These are phyloP conservation scores for Aspergillus unguis DNA, from an alignment of 2,329 filamentous ascomycete species.

Conservation along the genomic window DNA sequence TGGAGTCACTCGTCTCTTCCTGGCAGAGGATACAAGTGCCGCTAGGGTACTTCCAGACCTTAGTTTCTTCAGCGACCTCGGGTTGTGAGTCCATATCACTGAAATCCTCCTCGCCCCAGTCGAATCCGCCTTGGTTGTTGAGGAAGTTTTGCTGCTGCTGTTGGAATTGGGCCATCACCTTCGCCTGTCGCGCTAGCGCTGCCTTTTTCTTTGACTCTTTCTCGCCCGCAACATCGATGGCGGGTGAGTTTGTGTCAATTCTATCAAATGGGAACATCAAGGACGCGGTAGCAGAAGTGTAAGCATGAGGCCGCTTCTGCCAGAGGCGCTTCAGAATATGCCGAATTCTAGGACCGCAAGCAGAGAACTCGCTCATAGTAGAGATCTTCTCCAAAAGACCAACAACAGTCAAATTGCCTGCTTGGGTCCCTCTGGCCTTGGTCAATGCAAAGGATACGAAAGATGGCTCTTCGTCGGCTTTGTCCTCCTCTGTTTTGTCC, in stretches of 20 bases:
- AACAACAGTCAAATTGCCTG: slow-evolving; percentile 48
- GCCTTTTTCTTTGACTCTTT: slow-evolving; percentile 84
- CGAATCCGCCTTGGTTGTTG: slow-evolving; percentile 78
- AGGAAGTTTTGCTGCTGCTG: slow-evolving; percentile 95
- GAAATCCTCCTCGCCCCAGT: slow-evolving; percentile 83
- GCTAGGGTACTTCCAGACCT: slow-evolving; percentile 83
- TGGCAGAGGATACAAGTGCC: slow-evolving; percentile 96
- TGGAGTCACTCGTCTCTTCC: slow-evolving; percentile 86
- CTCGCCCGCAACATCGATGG: slow-evolving; percentile 56
- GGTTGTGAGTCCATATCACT: slow-evolving; percentile 58
- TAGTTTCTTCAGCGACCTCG: slow-evolving; percentile 59
- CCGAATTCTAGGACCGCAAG: slow-evolving; percentile 78
- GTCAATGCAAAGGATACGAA: slow-evolving; percentile 71
- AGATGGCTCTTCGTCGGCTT: slow-evolving; percentile 54
- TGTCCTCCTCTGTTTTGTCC: slow-evolving; percentile 62
- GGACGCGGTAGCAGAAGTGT: slow-evolving; percentile 63
- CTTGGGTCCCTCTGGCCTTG: slow-evolving; percentile 51
- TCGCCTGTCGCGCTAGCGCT: slow-evolving; percentile 82
- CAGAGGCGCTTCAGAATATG: slow-evolving; percentile 81
- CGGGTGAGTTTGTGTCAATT: slow-evolving; percentile 79
- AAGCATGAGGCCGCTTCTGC: slow-evolving; percentile 72
- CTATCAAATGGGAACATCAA: slow-evolving; percentile 67
- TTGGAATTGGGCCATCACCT: slow-evolving; percentile 97
- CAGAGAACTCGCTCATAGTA: slow-evolving; percentile 70
- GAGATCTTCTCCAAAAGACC: slow-evolving; percentile 53